These are phyloP conservation scores for Candida tunisiensis DNA, from an alignment of 1,139 yeast genomes.

Conservation along the genomic window DNA sequence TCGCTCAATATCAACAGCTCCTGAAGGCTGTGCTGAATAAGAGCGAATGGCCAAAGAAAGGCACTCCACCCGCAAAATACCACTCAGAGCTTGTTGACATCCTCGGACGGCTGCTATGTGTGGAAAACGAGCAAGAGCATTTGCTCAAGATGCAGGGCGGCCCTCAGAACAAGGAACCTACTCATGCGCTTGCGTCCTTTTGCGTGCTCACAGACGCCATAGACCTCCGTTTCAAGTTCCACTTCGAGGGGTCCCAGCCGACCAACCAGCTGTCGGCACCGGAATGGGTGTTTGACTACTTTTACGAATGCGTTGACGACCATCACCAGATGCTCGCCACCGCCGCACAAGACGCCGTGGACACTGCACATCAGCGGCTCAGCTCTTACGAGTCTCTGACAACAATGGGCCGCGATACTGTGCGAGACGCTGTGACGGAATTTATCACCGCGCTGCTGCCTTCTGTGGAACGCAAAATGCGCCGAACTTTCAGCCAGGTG, in stretches of 20 bases:
- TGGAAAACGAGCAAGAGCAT: too few species aligned
- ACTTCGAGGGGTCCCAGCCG: slow-evolving; percentile 39
- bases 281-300: slow-evolving; percentile 56
- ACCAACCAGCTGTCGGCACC: slow-evolving; percentile 64
- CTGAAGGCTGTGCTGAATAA: slow-evolving; percentile 6
- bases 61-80: slow-evolving; percentile 5
- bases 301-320: slow-evolving; percentile 32
- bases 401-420: background rate
- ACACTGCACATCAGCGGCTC: too few species aligned
- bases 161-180: slow-evolving; percentile 1
- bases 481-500: slow-evolving; percentile 18
- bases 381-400: too few species aligned
- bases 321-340: slow-evolving; percentile 24
- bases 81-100: too few species aligned
- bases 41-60: slow-evolving; percentile 11
- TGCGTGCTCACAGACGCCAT: slow-evolving; percentile 40
- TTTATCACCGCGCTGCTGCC: slow-evolving; percentile 37
- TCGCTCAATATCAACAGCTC: too few species aligned
- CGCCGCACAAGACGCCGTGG: too few species aligned
- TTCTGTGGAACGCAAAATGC: slow-evolving; percentile 33
- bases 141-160: background rate
- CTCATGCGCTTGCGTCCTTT: slow-evolving; percentile 33
- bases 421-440: slow-evolving; percentile 25
- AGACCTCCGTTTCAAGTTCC: slow-evolving; percentile 48
- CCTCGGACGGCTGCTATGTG: too few species aligned